phyloP scores from a whole-genome alignment of 768 basidiomycete genomes.

The Termitomyces sp. region DNA sequence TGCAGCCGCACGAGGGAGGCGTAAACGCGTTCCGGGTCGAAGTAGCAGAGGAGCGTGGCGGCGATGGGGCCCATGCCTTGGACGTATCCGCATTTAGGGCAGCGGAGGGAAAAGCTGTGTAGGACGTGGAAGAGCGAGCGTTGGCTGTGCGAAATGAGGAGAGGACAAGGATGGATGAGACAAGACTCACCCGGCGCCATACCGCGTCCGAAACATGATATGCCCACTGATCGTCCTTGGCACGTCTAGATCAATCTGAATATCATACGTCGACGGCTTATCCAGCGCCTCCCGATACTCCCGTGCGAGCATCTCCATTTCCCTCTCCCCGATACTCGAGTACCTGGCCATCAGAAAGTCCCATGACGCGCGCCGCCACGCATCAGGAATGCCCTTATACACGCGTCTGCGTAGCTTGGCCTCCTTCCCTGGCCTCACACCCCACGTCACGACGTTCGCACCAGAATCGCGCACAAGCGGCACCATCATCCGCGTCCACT shows the following conservation, averaged over 20 bases:
- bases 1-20: conserved; percentile 83
- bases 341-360: conserved; percentile 64
- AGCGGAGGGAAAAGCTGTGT: conserved; percentile 86
- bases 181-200: conserved; percentile 80
- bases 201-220: conserved; percentile 90
- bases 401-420: conserved; percentile 67
- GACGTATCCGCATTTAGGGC: conserved; percentile 86
- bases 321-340: conserved; percentile 38
- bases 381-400: conserved; percentile 95
- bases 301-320: conserved; percentile 35
- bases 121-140: conserved; percentile 92
- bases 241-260: conserved; percentile 97
- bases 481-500: conserved; percentile 91
- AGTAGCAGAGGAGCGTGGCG: conserved; percentile 89
- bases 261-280: conserved; percentile 81
- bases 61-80: conserved; percentile 99
- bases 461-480: conserved; percentile 66
- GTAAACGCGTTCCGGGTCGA: conserved; percentile 85
- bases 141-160: conserved; percentile 48
- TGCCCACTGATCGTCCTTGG: conserved; percentile 95
- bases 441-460: conserved; percentile 73
- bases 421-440: conserved; percentile 56
- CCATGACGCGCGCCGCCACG: conserved; percentile 94
- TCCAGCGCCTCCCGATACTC: conserved; percentile 65
- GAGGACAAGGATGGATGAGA: neutral